phyloP scores from a whole-genome alignment of 169 alveolate species.

The Plasmodium berghei region DNA sequence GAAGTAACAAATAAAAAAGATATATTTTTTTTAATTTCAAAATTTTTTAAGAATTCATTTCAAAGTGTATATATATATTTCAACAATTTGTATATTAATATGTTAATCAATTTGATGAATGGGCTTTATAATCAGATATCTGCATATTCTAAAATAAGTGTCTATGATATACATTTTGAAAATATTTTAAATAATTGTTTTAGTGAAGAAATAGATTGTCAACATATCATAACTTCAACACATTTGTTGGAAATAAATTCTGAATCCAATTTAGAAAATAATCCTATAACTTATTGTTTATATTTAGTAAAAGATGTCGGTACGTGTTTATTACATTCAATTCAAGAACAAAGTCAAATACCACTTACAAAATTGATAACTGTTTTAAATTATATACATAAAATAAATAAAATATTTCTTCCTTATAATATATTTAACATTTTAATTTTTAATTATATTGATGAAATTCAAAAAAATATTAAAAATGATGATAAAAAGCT shows the following conservation, averaged over 20 bases:
- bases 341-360: conserved; percentile 1
- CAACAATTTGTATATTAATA: conserved; percentile 18
- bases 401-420: conserved; percentile 12
- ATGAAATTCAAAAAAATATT: neutral
- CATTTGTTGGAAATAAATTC: neutral
- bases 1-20: conserved; percentile 2
- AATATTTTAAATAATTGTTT: neutral
- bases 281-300: neutral
- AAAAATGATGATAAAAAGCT: too few species aligned
- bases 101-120: conserved; percentile 30
- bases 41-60: conserved; percentile 5
- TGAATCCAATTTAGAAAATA: neutral
- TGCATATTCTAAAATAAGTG: neutral
- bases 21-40: neutral
- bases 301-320: conserved; percentile 1
- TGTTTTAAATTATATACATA: conserved; percentile 25
- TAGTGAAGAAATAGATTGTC: neutral
- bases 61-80: neutral
- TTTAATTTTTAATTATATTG: conserved; percentile 1
- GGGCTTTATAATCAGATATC: conserved; percentile 21
- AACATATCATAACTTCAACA: neutral
- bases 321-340: neutral
- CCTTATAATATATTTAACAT: neutral
- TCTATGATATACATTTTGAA: neutral
- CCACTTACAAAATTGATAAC: conserved; percentile 19